Base-by-base conservation (phyloP, 164 flowering plant species). In the Santalum album region DNA sequence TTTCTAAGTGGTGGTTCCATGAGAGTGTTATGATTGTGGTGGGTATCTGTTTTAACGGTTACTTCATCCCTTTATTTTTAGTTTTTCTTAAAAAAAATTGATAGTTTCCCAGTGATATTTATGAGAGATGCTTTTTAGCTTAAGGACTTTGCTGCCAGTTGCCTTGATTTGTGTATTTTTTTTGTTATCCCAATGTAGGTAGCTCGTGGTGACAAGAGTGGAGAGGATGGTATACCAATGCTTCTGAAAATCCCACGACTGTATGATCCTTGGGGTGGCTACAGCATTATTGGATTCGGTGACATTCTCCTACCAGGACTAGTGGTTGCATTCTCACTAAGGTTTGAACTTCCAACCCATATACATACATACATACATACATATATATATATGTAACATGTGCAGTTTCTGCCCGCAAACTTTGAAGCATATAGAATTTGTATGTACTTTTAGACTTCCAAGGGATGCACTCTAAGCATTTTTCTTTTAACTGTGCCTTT, bases 181-280 rank as follows among this genome's bases (percentile, higher is more conserved):
- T 57, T 4, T 19, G 26, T 52, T 35, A 48, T 55, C 34, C 22
- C 32, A 17, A 1, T 63, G 11, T 68, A 91, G 99, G 99, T 94
- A 32, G 99, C 99, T 32, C 95, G 95, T 25, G 99, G 97, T 66
- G 99, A 82, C 66, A 81, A 60, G 53, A 87, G 96, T 75, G 95
- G 97, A 55, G 97, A 89, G 60, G 99, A 89, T 72, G 96, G 96
- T 26, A 87, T 94, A 26, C 99, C 99, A 17, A 94, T 94, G 99
- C 70, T 94, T 25, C 65, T 94, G 59, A 94, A 89, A 66, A 87
- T 94, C 57, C 99, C 99, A 17, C 80, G 99, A 17, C 72, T 94
- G 84, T 87, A 78, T 73, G 99, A 94, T 70, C 99, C 97, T 53
- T 94, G 99, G 99, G 97, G 97, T 65, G 99, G 99, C 65, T 90